A percentile compares a stretch with the other conserved stretches of the same genome.
phyloP scores from a whole-genome alignment of 805 yeast species.

The Kurtzmaniella cleridarum region DNA sequence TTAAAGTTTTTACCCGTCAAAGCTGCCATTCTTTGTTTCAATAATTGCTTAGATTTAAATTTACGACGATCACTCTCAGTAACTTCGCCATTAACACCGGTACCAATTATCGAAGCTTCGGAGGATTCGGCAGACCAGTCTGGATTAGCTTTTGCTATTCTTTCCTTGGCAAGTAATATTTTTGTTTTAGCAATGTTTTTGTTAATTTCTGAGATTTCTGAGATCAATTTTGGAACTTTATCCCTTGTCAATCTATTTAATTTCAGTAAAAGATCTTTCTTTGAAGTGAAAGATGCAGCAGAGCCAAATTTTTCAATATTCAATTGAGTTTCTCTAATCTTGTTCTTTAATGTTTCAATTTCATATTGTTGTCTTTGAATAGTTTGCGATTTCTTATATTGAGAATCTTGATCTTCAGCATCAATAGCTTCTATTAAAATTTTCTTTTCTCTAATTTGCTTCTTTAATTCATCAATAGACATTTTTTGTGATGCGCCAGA shows the following conservation, averaged over 20 bases:
- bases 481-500: slow-evolving; percentile 19
- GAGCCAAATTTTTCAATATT: slow-evolving; percentile 23
- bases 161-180: slow-evolving; percentile 54
- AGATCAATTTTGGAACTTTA: slow-evolving; percentile 65
- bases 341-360: slow-evolving; percentile 59
- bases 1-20: slow-evolving; percentile 65
- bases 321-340: slow-evolving; percentile 47
- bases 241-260: slow-evolving; percentile 59
- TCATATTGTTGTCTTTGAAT: slow-evolving; percentile 43
- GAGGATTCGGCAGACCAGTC: slow-evolving; percentile 40
- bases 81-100: slow-evolving; percentile 82
- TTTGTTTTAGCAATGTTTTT: slow-evolving; percentile 62
- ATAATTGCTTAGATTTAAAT: slow-evolving; percentile 71
- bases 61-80: slow-evolving; percentile 80
- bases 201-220: slow-evolving; percentile 59
- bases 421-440: slow-evolving; percentile 67
- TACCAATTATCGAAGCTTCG: slow-evolving; percentile 52
- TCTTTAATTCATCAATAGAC: slow-evolving; percentile 53
- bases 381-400: slow-evolving; percentile 25
- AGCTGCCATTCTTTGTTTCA: slow-evolving; percentile 87
- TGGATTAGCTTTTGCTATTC: slow-evolving; percentile 60
- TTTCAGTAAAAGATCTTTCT: slow-evolving; percentile 47
- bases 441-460: slow-evolving; percentile 64
- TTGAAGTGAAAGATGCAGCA: slow-evolving; percentile 38
- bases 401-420: slow-evolving; percentile 51